Percentiles rank a stretch among this genome's conserved stretches.
These are phyloP conservation scores for Sphagnum magellanicum DNA, from an alignment of 228 moss, liverwort and hornwort genomes.

Conservation along the genomic window DNA sequence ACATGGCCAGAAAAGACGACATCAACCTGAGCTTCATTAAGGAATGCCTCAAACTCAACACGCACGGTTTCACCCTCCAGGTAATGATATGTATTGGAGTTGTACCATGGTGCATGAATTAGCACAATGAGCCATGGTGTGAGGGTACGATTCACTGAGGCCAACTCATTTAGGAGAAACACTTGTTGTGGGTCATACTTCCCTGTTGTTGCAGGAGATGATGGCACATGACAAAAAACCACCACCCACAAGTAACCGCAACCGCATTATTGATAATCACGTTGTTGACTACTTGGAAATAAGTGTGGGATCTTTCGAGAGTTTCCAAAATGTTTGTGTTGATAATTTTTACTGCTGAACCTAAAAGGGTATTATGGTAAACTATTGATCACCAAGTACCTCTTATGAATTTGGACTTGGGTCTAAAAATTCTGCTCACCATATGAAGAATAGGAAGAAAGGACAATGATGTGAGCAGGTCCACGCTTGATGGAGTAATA, in stretches of 20 bases:
- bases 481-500: conserved; percentile 78
- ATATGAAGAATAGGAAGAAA: conserved; percentile 88
- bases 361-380: too few species aligned
- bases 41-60: conserved; percentile 46
- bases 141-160: conserved; percentile 47
- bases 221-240: too few species aligned
- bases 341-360: too few species aligned
- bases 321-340: too few species aligned
- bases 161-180: conserved; percentile 31
- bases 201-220: conserved; percentile 23
- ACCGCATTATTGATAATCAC: too few species aligned
- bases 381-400: too few species aligned
- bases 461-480: conserved; percentile 78
- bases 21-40: conserved; percentile 56
- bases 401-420: too few species aligned
- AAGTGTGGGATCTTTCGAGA: too few species aligned
- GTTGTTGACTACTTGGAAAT: too few species aligned
- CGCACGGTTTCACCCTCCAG: conserved; percentile 94
- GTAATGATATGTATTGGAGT: conserved; percentile 72
- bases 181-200: conserved; percentile 71
- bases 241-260: too few species aligned
- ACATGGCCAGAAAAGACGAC: conserved; percentile 85
- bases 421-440: conserved; percentile 17
- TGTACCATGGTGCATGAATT: conserved; percentile 94
- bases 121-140: conserved; percentile 88